phyloP scores from a whole-genome alignment of 1,284 basidiomycete genomes.

The Boletus smithii region DNA sequence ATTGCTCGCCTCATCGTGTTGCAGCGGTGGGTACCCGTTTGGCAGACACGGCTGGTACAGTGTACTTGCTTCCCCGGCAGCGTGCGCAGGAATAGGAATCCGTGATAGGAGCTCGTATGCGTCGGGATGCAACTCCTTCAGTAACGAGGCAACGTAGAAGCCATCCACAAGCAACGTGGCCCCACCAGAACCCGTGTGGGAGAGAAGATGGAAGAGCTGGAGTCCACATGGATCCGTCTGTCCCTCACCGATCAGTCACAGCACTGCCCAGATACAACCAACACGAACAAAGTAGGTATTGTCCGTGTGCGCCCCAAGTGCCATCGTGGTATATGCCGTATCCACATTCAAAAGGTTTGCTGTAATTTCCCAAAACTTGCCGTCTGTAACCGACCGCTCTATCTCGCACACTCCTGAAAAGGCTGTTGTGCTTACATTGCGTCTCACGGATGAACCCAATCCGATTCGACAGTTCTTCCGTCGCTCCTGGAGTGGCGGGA shows the following conservation, averaged over 20 bases:
- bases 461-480: constrained; percentile 72
- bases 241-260: constrained; percentile 15
- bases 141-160: constrained; percentile 83
- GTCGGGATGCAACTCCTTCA: constrained; percentile 72
- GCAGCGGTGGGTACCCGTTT: constrained; percentile 64
- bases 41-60: constrained; percentile 63
- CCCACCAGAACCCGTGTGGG: constrained; percentile 83
- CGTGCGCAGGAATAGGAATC: constrained; percentile 78
- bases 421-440: constrained; percentile 58
- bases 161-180: constrained; percentile 91
- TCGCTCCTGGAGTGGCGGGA: constrained; percentile 79
- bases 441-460: constrained; percentile 93
- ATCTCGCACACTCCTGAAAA: constrained; percentile 3
- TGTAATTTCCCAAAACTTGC: constrained; percentile 96
- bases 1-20: constrained; percentile 60
- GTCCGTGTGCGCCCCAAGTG: constrained; percentile 90
- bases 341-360: constrained; percentile 90
- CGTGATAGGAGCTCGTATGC: constrained; percentile 71
- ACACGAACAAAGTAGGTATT: constrained; percentile 84
- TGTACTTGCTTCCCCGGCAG: constrained; percentile 73
- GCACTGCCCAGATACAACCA: background rate
- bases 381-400: constrained; percentile 49
- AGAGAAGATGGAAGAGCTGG: constrained; percentile 93
- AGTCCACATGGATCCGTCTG: constrained; percentile 91
- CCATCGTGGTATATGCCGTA: constrained; percentile 86